A percentile compares a stretch with the other conserved stretches of the same genome.
These are phyloP conservation scores for Pythium apleroticum DNA, from an alignment of 352 stramenopile species.

Conservation along the genomic window DNA sequence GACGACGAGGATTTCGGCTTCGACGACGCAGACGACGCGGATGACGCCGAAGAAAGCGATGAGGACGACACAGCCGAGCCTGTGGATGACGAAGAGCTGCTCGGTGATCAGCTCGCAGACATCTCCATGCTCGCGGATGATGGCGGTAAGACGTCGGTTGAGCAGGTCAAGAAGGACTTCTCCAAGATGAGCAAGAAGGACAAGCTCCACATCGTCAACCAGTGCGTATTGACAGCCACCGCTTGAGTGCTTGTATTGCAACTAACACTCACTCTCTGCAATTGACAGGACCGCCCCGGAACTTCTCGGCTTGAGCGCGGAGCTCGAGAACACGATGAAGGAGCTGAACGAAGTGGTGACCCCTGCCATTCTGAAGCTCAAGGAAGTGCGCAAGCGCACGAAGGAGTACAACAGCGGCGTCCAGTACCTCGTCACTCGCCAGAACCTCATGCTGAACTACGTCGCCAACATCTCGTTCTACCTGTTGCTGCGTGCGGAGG, in stretches of 20 bases:
- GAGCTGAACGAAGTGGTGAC: constrained; percentile 66
- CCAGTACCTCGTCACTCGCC: constrained; percentile 75
- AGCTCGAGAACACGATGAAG: constrained; percentile 67
- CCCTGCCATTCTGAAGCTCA: constrained; percentile 73
- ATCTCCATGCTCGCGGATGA: constrained; percentile 68
- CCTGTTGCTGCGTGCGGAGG: constrained; percentile 72
- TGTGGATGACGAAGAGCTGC: constrained; percentile 68
- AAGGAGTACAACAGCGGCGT: constrained; percentile 59
- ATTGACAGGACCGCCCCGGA: constrained; percentile 56
- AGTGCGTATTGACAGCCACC: constrained; percentile 47
- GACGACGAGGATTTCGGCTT: constrained; percentile 88
- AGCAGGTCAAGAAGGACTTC: constrained; percentile 80
- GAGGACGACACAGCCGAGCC: constrained; percentile 36
- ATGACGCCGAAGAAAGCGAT: constrained; percentile 42
- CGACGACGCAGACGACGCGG: constrained; percentile 22
- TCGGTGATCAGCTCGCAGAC: constrained; percentile 72
- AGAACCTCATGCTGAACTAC: constrained; percentile 87
- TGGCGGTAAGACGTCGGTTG: constrained; percentile 45
- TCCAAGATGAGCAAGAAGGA: constrained; percentile 87
- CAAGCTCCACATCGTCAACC: constrained; percentile 85
- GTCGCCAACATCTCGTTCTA: constrained; percentile 87
- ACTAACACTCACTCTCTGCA: constrained; percentile 3
- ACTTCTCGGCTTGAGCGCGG: constrained; percentile 63
- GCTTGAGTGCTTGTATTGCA: not conserved
- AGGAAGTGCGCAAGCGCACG: constrained; percentile 56